Base-by-base conservation (phyloP, 768 basidiomycete genomes). In the Thelephora ganbajun region DNA sequence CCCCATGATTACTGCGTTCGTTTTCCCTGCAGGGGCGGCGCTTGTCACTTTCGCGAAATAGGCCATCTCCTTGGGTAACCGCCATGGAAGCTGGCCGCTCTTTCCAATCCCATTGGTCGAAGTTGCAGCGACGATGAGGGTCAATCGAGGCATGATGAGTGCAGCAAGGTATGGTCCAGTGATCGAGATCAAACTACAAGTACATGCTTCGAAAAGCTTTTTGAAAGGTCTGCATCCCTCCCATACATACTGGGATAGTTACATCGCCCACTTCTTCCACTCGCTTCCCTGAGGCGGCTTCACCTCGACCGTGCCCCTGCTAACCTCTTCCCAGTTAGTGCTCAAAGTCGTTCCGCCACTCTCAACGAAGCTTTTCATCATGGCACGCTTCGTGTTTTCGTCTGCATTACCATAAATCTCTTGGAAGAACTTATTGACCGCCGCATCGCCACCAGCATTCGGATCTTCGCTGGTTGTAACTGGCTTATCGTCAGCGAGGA, bases 361-460 rank as follows among this genome's bases (percentile, higher is more conserved):
- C 69, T 99, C 94, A 51, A 74, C 71, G 63, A 88, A 97, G 59
- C 89, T 93, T 74, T 99, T 99, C 80, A 97, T 80, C 92, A 99
- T 99, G 2, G 96, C 96, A 34, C 81, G 76, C 57, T 72, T 79
- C 12, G 93, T 89, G 56, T 99, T 88, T 0, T 91, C 87, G 55
- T 96, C 91, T 20, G 93, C 86, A 61, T 86, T 87, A 5, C 74
- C 71, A 57, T 84, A 99, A 52, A 99, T 77, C 67, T 88, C 85
- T 59, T 87, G 84, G 77, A 93, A 93, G 68, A 94, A 88, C 23
- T 70, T 58, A 63, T 97, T 94, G 49, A 96, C 73, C 5, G 86
- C 78, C 49, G 69, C 74, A 62, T 96, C 92, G 18, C 93, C 93
- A 19, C 87, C 87, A 14, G 82, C 80, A 62, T 96, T 97, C 30